Conservation (phyloP, 2,329 filamentous ascomycete species). For the Raffaelea deltoideospora region DNA sequence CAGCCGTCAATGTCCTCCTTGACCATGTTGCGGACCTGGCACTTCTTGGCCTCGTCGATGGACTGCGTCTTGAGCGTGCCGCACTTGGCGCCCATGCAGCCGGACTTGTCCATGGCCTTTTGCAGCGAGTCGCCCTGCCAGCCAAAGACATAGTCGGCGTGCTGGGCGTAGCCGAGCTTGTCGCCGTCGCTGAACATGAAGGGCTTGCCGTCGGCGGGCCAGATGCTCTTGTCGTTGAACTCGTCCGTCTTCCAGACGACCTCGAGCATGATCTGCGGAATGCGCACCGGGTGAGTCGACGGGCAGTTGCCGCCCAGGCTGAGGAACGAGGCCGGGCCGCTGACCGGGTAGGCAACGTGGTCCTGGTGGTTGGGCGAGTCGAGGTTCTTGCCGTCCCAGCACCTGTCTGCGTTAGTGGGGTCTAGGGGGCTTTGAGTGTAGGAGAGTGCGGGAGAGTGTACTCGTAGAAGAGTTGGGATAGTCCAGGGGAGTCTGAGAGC, state of each 20-base stretch:
- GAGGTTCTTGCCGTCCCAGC: slow-evolving; percentile 33
- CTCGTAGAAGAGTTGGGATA: slow-evolving; percentile 22
- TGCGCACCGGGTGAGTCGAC: slow-evolving; percentile 21
- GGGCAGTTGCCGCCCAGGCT: slow-evolving; percentile 23
- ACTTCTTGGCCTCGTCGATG: slow-evolving; percentile 16
- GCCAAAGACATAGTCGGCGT: slow-evolving; percentile 26
- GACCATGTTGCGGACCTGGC: slow-evolving; percentile 16
- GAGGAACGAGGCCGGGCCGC: slow-evolving; percentile 24
- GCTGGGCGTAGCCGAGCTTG: slow-evolving; percentile 24
- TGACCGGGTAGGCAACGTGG: slow-evolving; percentile 24
- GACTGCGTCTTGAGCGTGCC: slow-evolving; percentile 18
- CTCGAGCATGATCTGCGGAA: slow-evolving; percentile 32
- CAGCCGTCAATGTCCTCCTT: slow-evolving; percentile 20
- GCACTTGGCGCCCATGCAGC: slow-evolving; percentile 26
- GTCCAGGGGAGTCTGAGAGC: slow-evolving; percentile 28
- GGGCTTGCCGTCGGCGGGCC: slow-evolving; percentile 23
- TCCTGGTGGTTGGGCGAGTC: slow-evolving; percentile 30
- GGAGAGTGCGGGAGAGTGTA: slow-evolving; percentile 37
- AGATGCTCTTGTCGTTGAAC: slow-evolving; percentile 21
- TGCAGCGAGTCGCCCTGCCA: slow-evolving; percentile 23
- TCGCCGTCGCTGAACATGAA: slow-evolving; percentile 21
- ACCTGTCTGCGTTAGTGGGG: slow-evolving; percentile 32
- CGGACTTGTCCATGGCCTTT: slow-evolving; percentile 22
- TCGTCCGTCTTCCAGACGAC: slow-evolving; percentile 28
- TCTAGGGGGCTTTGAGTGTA: slow-evolving; percentile 23